Percentiles rank a stretch among this genome's conserved stretches.
Conservation (phyloP, 2,329 filamentous ascomycete species). For the Periconia sp. region DNA sequence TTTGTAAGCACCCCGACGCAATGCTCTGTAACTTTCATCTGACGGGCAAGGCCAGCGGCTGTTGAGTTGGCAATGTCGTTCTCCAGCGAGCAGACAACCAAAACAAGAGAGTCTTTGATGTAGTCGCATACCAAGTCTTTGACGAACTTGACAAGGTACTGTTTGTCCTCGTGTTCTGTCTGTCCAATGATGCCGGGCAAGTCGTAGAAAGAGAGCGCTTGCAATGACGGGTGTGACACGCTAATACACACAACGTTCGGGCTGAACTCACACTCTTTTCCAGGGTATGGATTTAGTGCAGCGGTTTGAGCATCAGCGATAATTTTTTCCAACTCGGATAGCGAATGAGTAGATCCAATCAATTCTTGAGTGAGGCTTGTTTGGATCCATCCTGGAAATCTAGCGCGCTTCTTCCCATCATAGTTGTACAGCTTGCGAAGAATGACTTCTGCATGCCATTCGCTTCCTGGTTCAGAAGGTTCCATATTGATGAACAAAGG, state of each 20-base stretch:
- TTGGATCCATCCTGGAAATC: slow-evolving; percentile 66
- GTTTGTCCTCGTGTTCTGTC: slow-evolving; percentile 50
- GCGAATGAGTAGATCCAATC: slow-evolving; percentile 67
- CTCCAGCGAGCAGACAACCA: slow-evolving; percentile 78
- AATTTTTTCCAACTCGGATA: slow-evolving; percentile 64
- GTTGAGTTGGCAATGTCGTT: slow-evolving; percentile 75
- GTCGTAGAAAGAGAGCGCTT: slow-evolving; percentile 80
- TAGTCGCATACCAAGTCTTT: slow-evolving; percentile 71
- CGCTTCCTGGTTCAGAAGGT: slow-evolving; percentile 47
- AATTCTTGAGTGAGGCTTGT: slow-evolving; percentile 47
- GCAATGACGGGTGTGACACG: slow-evolving; percentile 70
- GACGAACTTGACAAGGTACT: slow-evolving; percentile 68
- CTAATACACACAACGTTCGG: slow-evolving; percentile 80
- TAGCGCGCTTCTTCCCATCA: slow-evolving; percentile 42
- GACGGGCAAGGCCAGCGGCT: slow-evolving; percentile 60
- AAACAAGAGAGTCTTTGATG: slow-evolving; percentile 71
- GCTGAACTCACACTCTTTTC: slow-evolving; percentile 68
- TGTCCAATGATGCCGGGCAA: slow-evolving; percentile 80
- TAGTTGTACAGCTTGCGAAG: slow-evolving; percentile 68
- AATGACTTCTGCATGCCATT: slow-evolving; percentile 70
- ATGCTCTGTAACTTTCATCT: slow-evolving; percentile 42
- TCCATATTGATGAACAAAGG: slow-evolving; percentile 78
- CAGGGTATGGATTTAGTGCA: slow-evolving; percentile 66
- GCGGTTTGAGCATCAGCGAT: slow-evolving; percentile 77
- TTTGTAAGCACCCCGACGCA: slow-evolving; percentile 74